Evolutionary conservation across 306 rosid genomes (phyloP).

Genomic region (Elaeagnus macrophylla): DNA sequence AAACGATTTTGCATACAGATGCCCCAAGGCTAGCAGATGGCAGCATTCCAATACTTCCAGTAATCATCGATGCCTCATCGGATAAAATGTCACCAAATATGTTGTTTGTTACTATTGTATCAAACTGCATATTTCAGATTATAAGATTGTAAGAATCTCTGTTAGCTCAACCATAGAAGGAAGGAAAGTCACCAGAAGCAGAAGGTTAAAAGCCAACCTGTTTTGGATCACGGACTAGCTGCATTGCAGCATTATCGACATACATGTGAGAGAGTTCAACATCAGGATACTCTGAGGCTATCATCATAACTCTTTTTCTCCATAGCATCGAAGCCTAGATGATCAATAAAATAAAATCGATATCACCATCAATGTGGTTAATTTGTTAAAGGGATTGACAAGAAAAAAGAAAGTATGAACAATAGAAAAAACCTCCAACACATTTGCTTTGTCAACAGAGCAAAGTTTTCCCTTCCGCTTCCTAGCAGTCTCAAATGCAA

Average conservation of each 20-base stretch:
- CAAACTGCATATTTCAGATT: constrained; percentile 51
- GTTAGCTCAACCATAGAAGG: constrained; percentile 11
- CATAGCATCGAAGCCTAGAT: constrained; percentile 80
- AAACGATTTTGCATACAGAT: constrained; percentile 44
- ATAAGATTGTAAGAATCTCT: constrained; percentile 14
- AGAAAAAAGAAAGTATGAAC: neutral
- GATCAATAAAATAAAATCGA: constrained; percentile 14
- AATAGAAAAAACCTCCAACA: constrained; percentile 64
- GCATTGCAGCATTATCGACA: constrained; percentile 94
- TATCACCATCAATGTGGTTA: neutral
- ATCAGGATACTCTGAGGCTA: constrained; percentile 74
- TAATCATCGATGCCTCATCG: constrained; percentile 93
- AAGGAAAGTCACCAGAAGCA: constrained; percentile 6
- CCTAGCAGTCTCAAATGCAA: constrained; percentile 82
- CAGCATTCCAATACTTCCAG: constrained; percentile 99
- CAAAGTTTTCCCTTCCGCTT: constrained; percentile 75
- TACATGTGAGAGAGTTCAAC: constrained; percentile 96
- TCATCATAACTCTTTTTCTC: constrained; percentile 65
- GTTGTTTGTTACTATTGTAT: constrained; percentile 85
- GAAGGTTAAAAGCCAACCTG: constrained; percentile 48
- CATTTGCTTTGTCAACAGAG: constrained; percentile 93
- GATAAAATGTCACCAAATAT: constrained; percentile 93
- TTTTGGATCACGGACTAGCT: constrained; percentile 78
- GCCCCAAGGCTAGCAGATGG: constrained; percentile 91
- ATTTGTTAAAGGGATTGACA: neutral